phyloP scores from a whole-genome alignment of 2,329 filamentous ascomycete genomes.

The Neocucurbitaria cava region DNA sequence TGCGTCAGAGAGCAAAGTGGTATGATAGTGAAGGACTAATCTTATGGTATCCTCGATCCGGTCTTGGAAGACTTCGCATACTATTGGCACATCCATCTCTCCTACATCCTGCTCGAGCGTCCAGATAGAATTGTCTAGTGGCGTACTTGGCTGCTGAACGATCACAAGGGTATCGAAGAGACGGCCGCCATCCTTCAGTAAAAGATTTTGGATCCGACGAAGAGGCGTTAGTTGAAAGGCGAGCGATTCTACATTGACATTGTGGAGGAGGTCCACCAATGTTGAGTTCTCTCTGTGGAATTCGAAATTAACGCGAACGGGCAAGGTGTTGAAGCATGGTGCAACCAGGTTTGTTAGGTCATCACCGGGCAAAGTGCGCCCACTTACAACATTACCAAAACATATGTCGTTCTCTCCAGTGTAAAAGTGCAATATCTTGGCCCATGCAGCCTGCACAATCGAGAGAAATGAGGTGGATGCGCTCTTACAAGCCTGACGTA shows the following conservation, averaged over 20 bases:
- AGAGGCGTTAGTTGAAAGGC: slow-evolving; percentile 78
- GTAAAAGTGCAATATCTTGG: slow-evolving; percentile 65
- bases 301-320: slow-evolving; percentile 67
- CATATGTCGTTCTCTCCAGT: slow-evolving; percentile 71
- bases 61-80: slow-evolving; percentile 75
- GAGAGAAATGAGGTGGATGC: slow-evolving; percentile 62
- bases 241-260: slow-evolving; percentile 66
- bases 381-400: slow-evolving; percentile 86
- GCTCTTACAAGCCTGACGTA: slow-evolving; percentile 29
- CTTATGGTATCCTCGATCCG: slow-evolving; percentile 59
- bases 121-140: slow-evolving; percentile 60
- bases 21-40: slow-evolving; percentile 67
- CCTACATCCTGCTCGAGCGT: slow-evolving; percentile 59
- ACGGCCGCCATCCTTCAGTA: slow-evolving; percentile 55
- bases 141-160: slow-evolving; percentile 68
- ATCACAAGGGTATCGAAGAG: slow-evolving; percentile 85
- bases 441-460: slow-evolving; percentile 76
- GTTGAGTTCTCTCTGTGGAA: slow-evolving; percentile 59
- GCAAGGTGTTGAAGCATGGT: slow-evolving; percentile 91
- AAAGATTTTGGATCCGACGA: slow-evolving; percentile 69
- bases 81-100: slow-evolving; percentile 77
- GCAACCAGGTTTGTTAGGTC: slow-evolving; percentile 77
- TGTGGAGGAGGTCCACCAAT: slow-evolving; percentile 67
- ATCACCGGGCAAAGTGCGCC: slow-evolving; percentile 71
- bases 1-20: slow-evolving; percentile 30